Base-by-base conservation (phyloP, 2,329 filamentous ascomycete species). In the Alternaria ethzedia region DNA sequence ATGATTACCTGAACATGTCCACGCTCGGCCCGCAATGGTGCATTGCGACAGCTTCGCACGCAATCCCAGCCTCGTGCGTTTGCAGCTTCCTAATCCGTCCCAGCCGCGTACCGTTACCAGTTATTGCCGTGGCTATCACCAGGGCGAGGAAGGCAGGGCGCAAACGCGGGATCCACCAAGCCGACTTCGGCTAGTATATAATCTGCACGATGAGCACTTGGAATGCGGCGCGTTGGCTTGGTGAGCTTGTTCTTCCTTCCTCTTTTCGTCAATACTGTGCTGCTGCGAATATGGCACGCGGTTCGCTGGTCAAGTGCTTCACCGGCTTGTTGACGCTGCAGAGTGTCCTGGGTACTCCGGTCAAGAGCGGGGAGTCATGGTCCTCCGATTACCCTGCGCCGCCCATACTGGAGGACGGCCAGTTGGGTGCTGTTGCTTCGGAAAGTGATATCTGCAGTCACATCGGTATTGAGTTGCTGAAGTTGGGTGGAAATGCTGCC, bases 401-500 rank as follows among this genome's bases (percentile, higher is more conserved):
- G 20, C 67, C 70, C 20, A 55, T 61, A 26, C 47, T 76, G 30
- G 60, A 68, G 52, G 56, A 66, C 21, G 75, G 71, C 2, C 67
- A 78, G 25, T 61, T 81, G 44, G 84, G 83, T 26, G 83, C 82
- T 45, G 82, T 85, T 17, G 82, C 83, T 5, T 83, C 81, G 1
- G 82, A 84, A 69, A 79, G 72, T 60, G 73, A 78, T 1, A 78
- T 82, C 51, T 85, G 83, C 72, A 82, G 78, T 65, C 71, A 78
- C n/a, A 82, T 86, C 50, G 84, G 84, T 13, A 81, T 75, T n/a
- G 78, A 82, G 15, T 63, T 84, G n/a, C 69, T 85, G 44, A 79
- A 82, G 59, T 54, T 73, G 43, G 83, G 83, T 17, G 91, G 83
- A 10, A 85, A 83, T 78, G 84, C 84, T 17, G 83, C 83, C 8